Evolutionary conservation across 148 eudicot species (phyloP).

Genomic region (Hydrangea macrophylla): DNA sequence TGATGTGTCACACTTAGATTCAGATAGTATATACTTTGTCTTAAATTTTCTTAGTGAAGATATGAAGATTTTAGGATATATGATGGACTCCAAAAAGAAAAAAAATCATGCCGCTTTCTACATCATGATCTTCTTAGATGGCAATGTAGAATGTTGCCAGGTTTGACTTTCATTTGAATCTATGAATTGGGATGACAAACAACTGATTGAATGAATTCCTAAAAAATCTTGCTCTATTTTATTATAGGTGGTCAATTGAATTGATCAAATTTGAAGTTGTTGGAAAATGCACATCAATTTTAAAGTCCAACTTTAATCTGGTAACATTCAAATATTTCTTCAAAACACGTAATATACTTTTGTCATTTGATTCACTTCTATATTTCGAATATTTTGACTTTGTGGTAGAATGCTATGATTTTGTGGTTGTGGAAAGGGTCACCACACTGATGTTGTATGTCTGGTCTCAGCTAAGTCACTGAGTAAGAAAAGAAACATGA

Average conservation of each 20-base stretch:
- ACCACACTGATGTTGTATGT: not conserved
- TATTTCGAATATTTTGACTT: not conserved
- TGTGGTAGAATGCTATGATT: not conserved
- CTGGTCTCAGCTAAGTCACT: not conserved
- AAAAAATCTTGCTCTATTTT: not conserved
- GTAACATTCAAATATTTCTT: not conserved
- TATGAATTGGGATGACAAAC: not conserved
- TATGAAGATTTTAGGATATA: conserved; percentile 22
- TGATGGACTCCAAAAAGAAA: conserved; percentile 4
- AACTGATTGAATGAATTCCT: not conserved
- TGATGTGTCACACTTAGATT: conserved; percentile 20
- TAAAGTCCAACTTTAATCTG: not conserved
- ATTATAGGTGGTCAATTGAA: not conserved
- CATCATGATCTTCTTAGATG: not conserved
- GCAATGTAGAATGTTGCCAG: not conserved
- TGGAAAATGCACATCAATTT: not conserved
- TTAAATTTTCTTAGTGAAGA: conserved; percentile 24
- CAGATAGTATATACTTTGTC: conserved; percentile 13
- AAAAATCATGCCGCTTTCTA: not conserved
- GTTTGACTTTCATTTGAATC: not conserved
- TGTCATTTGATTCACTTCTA: not conserved
- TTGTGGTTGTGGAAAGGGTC: not conserved
- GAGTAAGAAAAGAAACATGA: not conserved
- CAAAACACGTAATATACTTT: not conserved
- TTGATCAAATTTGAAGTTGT: not conserved